Evolutionary conservation across 345 rosid genomes (phyloP).

Genomic region (Eucalyptus albens): DNA sequence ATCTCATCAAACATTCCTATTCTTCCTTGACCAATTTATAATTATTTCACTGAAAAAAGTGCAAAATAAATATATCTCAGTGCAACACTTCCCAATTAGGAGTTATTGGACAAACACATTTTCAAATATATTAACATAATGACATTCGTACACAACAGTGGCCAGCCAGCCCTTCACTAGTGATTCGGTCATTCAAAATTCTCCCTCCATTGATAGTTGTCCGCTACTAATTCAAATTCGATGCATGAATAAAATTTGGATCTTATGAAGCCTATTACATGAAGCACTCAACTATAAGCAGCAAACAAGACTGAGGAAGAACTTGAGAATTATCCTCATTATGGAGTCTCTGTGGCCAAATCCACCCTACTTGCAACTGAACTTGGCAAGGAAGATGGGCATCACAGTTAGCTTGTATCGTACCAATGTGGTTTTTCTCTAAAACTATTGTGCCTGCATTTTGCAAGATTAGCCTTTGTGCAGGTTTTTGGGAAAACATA

Average conservation of each 20-base stretch:
- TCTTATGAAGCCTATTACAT: background rate
- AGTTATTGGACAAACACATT: background rate
- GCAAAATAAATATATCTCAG: background rate
- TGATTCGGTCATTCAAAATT: background rate
- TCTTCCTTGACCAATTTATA: background rate
- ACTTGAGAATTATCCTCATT: background rate
- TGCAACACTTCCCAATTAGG: background rate
- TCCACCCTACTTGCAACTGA: background rate
- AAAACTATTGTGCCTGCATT: background rate
- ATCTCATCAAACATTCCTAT: background rate
- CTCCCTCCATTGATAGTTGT: background rate
- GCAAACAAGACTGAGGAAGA: background rate
- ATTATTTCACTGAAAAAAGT: background rate
- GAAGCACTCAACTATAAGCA: background rate
- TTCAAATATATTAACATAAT: background rate
- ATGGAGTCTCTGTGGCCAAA: background rate
- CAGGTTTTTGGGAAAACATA: background rate
- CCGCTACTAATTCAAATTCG: background rate
- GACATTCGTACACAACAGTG: background rate
- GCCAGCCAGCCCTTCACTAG: background rate
- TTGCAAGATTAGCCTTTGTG: background rate
- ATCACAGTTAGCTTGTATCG: background rate
- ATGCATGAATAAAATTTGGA: background rate
- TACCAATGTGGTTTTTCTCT: background rate
- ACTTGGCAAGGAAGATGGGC: background rate